Percentiles rank a stretch among this genome's conserved stretches.
Conservation (phyloP, 257 asterid species). For the Solanum infundibuliforme region DNA sequence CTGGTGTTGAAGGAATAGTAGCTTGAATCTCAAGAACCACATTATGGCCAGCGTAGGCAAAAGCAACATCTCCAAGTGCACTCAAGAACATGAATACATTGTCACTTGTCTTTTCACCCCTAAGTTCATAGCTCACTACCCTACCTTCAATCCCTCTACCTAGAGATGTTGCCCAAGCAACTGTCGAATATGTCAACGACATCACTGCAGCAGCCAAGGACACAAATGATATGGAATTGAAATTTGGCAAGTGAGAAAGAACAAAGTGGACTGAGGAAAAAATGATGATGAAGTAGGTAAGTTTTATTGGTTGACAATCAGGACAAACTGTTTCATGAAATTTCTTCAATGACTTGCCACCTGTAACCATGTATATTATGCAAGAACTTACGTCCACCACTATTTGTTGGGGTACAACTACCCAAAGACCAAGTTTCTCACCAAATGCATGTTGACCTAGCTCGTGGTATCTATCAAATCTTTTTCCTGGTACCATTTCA, state of each 20-base stretch:
- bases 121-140: slow-evolving; percentile 30
- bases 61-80: slow-evolving; percentile 61
- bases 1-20: slow-evolving; percentile 55
- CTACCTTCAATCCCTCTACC: slow-evolving; percentile 8
- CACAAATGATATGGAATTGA: slow-evolving; percentile 47
- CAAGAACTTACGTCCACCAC: slow-evolving; percentile 47
- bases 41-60: slow-evolving; percentile 68
- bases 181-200: slow-evolving; percentile 53
- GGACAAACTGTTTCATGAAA: slow-evolving; percentile 27
- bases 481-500: slow-evolving; percentile 61
- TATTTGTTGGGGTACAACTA: slow-evolving; percentile 63
- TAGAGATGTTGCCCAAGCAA: slow-evolving; percentile 45
- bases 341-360: slow-evolving; percentile 56
- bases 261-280: slow-evolving; percentile 41
- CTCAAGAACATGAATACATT: slow-evolving; percentile 32
- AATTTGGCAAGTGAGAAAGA: slow-evolving; percentile 48
- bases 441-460: slow-evolving; percentile 71
- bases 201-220: slow-evolving; percentile 61
- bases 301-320: slow-evolving; percentile 17
- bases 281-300: slow-evolving; percentile 40
- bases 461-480: slow-evolving; percentile 74
- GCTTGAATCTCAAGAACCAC: slow-evolving; percentile 74
- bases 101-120: slow-evolving; percentile 6
- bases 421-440: slow-evolving; percentile 53
- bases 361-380: slow-evolving; percentile 76